phyloP scores from a whole-genome alignment of 352 stramenopile genomes.

The Pythium sp. region DNA sequence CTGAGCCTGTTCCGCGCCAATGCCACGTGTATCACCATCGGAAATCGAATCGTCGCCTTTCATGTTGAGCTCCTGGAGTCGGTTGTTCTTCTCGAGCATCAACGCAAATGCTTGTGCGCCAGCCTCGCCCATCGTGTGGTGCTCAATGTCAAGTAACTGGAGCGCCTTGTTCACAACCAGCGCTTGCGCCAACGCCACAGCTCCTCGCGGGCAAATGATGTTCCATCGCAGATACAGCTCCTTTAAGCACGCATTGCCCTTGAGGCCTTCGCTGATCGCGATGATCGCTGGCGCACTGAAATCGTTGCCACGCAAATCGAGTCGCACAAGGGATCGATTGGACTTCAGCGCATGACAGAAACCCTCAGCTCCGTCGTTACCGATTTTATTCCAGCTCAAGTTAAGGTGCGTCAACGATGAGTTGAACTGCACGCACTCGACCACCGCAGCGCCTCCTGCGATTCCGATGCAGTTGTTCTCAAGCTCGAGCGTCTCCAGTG shows the following conservation, averaged over 20 bases:
- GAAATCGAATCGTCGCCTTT: constrained; percentile 56
- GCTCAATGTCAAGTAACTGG: constrained; percentile 63
- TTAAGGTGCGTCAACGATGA: constrained; percentile 60
- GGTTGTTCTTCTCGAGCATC: constrained; percentile 58
- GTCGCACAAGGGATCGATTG: constrained; percentile 45
- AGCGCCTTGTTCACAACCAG: constrained; percentile 60
- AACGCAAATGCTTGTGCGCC: constrained; percentile 55
- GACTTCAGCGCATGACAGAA: constrained; percentile 43
- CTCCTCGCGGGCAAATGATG: constrained; percentile 45
- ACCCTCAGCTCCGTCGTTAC: constrained; percentile 47
- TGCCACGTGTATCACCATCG: constrained; percentile 37
- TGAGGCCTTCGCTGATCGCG: constrained; percentile 52
- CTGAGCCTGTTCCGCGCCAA: constrained; percentile 48
- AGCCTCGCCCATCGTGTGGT: constrained; percentile 60
- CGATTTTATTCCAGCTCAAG: constrained; percentile 74
- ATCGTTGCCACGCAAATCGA: constrained; percentile 73
- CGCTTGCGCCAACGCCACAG: constrained; percentile 50
- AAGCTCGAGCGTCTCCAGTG: constrained; percentile 55
- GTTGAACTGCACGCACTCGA: constrained; percentile 61
- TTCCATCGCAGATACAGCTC: constrained; percentile 81
- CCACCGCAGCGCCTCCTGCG: constrained; percentile 48
- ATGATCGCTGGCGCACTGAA: constrained; percentile 45
- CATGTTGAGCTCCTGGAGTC: constrained; percentile 61
- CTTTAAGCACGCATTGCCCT: constrained; percentile 49
- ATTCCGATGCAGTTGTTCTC: constrained; percentile 64